These are phyloP conservation scores for Macadamia tetraphylla DNA, from an alignment of 164 flowering plant species.

Conservation along the genomic window DNA sequence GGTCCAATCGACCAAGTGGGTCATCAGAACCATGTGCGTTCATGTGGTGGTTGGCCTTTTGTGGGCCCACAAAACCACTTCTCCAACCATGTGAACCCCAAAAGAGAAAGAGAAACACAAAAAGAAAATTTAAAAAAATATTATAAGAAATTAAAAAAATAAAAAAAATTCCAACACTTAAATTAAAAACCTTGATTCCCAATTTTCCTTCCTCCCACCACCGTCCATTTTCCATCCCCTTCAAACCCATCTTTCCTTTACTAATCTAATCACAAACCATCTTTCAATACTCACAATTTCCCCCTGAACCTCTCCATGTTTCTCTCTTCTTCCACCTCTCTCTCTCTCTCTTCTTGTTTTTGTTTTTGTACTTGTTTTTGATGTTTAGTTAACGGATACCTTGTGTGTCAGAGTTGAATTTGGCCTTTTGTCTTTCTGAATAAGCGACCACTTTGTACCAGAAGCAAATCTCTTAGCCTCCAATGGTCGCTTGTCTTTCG, in stretches of 20 bases:
- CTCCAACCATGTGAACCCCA: conserved; percentile 26
- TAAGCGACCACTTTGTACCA: conserved; percentile 46
- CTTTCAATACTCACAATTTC: not conserved
- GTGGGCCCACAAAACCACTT: conserved; percentile 37
- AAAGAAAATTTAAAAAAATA: too few species aligned
- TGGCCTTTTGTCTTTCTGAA: conserved; percentile 26
- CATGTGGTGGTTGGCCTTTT: conserved; percentile 76
- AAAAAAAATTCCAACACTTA: not conserved
- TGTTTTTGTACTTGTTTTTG: not conserved
- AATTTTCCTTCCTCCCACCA: conserved; percentile 18
- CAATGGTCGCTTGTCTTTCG: conserved; percentile 6
- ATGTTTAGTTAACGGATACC: not conserved
- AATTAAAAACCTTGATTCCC: conserved; percentile 20
- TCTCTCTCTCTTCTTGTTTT: conserved; percentile 6
- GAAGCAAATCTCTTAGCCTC: conserved; percentile 28
- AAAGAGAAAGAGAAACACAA: not conserved
- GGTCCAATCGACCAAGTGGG: conserved; percentile 41
- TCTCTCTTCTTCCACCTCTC: conserved; percentile 2
- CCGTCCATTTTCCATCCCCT: conserved; percentile 28
- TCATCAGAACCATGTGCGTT: conserved; percentile 65
- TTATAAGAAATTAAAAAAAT: not conserved
- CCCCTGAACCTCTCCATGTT: not conserved
- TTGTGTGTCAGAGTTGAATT: conserved; percentile 30
- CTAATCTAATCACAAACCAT: not conserved
- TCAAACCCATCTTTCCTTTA: not conserved